phyloP scores from a whole-genome alignment of 768 basidiomycete genomes.

The Trametes cingulata region DNA sequence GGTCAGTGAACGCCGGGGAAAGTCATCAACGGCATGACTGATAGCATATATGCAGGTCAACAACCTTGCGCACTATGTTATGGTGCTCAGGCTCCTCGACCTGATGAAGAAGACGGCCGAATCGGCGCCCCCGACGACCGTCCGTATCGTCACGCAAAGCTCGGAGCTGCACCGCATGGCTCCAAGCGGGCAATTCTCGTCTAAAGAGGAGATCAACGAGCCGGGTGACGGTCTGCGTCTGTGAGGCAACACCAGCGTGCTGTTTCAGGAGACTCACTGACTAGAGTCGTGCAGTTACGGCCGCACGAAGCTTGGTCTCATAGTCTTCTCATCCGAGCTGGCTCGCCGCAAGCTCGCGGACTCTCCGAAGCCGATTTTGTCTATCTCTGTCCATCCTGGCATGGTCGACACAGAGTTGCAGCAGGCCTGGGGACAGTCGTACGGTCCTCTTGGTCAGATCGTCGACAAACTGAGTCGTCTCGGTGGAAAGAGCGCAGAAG shows the following conservation, averaged over 20 bases:
- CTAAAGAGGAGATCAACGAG: slow-evolving; percentile 32
- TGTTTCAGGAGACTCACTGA: no score
- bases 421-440: slow-evolving; percentile 28
- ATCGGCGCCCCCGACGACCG: slow-evolving; percentile 24
- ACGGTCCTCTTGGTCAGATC: slow-evolving; percentile 26
- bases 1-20: slow-evolving; percentile 2
- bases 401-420: slow-evolving; percentile 33
- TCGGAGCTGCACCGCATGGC: slow-evolving; percentile 31
- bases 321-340: slow-evolving; percentile 26
- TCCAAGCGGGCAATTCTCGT: slow-evolving; percentile 23
- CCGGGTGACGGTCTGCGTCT: slow-evolving; percentile 25
- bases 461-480: slow-evolving; percentile 23
- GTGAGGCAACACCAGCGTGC: no score
- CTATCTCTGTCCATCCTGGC: slow-evolving; percentile 32
- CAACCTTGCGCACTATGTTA: slow-evolving; percentile 30
- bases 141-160: slow-evolving; percentile 33
- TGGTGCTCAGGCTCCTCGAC: slow-evolving; percentile 29
- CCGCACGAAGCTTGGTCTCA: slow-evolving; percentile 32
- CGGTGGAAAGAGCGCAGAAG: slow-evolving; percentile 30
- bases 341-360: slow-evolving; percentile 26
- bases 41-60: slow-evolving; percentile 25
- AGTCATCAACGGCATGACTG: background rate
- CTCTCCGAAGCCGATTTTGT: slow-evolving; percentile 24
- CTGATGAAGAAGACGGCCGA: slow-evolving; percentile 31
- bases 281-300: slow-evolving; percentile 25